These are phyloP conservation scores for Fragaria vesca DNA, from an alignment of 306 rosid genomes.

Conservation along the genomic window DNA sequence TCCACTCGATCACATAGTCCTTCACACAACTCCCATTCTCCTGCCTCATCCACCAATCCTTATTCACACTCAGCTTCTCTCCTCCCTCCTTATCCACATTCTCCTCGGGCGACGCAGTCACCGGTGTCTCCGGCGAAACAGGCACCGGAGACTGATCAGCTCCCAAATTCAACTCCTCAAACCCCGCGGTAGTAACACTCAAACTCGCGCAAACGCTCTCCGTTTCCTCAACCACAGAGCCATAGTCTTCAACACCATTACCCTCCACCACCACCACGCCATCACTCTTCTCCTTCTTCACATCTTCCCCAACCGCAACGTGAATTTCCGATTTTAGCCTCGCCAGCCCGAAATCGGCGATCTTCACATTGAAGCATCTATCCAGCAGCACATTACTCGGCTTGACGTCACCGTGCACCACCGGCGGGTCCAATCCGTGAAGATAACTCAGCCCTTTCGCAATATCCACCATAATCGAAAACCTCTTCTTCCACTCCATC, in stretches of 20 bases:
- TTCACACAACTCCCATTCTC: constrained; percentile 55
- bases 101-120: constrained; percentile 28
- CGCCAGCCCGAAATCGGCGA: constrained; percentile 88
- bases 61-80: constrained; percentile 38
- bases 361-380: constrained; percentile 44
- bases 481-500: constrained; percentile 63
- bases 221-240: constrained; percentile 62
- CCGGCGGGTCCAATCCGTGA: constrained; percentile 70
- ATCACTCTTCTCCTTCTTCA: constrained; percentile 27
- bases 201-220: constrained; percentile 44
- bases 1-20: constrained; percentile 95
- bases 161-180: constrained; percentile 50
- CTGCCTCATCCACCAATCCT: constrained; percentile 80
- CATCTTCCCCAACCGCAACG: constrained; percentile 22
- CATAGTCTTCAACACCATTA: constrained; percentile 55
- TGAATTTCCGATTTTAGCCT: constrained; percentile 46
- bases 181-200: constrained; percentile 38
- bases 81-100: constrained; percentile 39
- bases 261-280: constrained; percentile 29
- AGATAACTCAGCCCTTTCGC: constrained; percentile 67
- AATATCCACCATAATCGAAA: constrained; percentile 42
- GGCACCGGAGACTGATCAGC: constrained; percentile 59
- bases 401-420: constrained; percentile 86
- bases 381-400: constrained; percentile 85
- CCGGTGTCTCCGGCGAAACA: constrained; percentile 10